A percentile compares a stretch with the other conserved stretches of the same genome.
Conservation (phyloP, 108 stramenopile genomes). For the Cyclostephanos invisitatus region DNA sequence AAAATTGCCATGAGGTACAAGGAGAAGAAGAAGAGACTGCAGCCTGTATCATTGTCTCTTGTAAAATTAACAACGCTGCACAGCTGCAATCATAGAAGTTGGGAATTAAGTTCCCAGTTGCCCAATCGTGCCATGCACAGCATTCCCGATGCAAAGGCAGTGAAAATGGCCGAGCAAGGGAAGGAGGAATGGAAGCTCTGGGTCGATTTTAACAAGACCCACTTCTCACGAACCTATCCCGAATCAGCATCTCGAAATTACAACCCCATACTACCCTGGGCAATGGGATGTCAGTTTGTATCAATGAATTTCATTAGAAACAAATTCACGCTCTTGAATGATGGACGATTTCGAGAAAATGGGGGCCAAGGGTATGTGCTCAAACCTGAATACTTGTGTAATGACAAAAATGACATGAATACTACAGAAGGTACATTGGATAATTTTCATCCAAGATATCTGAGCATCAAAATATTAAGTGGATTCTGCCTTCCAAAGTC, state of each 20-base stretch:
- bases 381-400: conserved; percentile 75
- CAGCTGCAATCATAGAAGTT: conserved; percentile 56
- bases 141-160: conserved; percentile 54
- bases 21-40: conserved; percentile 51
- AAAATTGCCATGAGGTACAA: conserved; percentile 73
- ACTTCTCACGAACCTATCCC: conserved; percentile 85
- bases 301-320: conserved; percentile 88
- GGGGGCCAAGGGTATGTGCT: conserved; percentile 94
- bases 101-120: conserved; percentile 66
- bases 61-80: conserved; percentile 64
- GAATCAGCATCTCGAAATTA: conserved; percentile 69
- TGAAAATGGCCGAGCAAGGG: conserved; percentile 41
- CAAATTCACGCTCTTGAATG: conserved; percentile 81
- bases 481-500: conserved; percentile 73
- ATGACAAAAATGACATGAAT: conserved; percentile 19
- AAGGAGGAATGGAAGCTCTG: conserved; percentile 40
- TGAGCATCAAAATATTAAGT: conserved; percentile 70
- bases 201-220: conserved; percentile 66
- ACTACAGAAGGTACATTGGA: conserved; percentile 34
- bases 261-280: conserved; percentile 86
- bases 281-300: conserved; percentile 90
- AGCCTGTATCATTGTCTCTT: conserved; percentile 57
- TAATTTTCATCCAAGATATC: conserved; percentile 37
- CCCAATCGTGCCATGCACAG: conserved; percentile 68
- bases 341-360: conserved; percentile 90